Percentiles rank a stretch among this genome's conserved stretches.
These are phyloP conservation scores for Aspergillus homomorphus DNA, from an alignment of 495 filamentous ascomycete species.

Conservation along the genomic window DNA sequence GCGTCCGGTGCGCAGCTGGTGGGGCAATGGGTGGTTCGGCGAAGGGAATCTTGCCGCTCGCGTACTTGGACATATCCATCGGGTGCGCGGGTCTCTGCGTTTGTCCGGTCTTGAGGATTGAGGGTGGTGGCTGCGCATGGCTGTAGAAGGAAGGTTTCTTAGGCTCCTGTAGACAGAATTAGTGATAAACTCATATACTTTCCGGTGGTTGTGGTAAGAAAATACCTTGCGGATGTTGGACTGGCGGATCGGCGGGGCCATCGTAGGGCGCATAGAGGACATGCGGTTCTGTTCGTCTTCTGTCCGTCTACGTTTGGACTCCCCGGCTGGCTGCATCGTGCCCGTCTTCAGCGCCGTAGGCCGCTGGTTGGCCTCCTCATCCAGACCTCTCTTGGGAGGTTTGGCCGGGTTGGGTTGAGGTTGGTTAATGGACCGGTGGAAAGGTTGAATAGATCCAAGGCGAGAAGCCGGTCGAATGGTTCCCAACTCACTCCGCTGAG, in stretches of 20 bases:
- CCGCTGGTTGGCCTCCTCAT: conserved; percentile 49
- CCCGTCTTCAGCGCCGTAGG: conserved; percentile 41
- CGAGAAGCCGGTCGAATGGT: conserved; percentile 50
- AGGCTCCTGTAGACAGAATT: conserved; percentile 47
- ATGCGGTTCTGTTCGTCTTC: conserved; percentile 53
- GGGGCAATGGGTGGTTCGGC: conserved; percentile 58
- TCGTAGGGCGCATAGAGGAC: conserved; percentile 52
- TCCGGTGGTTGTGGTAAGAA: not conserved
- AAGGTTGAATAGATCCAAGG: conserved; percentile 52
- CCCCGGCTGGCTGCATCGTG: conserved; percentile 45
- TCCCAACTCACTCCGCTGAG: conserved; percentile 49
- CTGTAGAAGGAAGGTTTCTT: conserved; percentile 61
- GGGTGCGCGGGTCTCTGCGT: conserved; percentile 62
- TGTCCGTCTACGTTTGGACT: conserved; percentile 56
- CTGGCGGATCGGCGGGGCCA: conserved; percentile 79
- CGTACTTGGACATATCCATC: conserved; percentile 75
- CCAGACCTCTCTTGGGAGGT: conserved; percentile 58
- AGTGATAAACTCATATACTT: conserved; percentile 12
- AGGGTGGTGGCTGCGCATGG: conserved; percentile 52
- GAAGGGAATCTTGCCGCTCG: conserved; percentile 87
- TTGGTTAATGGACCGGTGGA: conserved; percentile 44
- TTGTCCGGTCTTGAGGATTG: conserved; percentile 38
- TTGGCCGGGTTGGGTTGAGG: conserved; percentile 62
- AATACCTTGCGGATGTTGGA: conserved; percentile 57
- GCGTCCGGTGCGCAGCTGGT: conserved; percentile 56